Evolutionary conservation across 2,329 filamentous ascomycete species (phyloP), one percentile per base, ranked within the genome.

Genomic region (Calonectria henricotiae): DNA sequence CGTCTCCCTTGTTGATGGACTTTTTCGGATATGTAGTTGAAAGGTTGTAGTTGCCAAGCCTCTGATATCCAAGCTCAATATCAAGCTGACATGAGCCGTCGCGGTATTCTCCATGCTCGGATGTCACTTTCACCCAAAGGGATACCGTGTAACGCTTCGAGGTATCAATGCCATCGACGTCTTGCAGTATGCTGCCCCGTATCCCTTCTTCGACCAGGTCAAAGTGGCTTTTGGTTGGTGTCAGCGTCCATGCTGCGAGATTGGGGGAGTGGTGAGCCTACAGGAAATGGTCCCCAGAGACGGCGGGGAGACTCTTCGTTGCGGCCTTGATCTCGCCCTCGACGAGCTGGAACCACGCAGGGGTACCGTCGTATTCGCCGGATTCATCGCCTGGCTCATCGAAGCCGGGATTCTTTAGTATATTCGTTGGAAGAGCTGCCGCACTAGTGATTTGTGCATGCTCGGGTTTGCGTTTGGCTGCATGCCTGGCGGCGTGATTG

Each of bases 341-440:
- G 20, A 37, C 15, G 51, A 55, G 51, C 20, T 55, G 51, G 51
- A 55, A 55, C 51, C 51, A 55, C 6, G 51, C 51, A 7, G 51
- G 51, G 12, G 51, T 11, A 30, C 51, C 51, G 4, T 55, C 51
- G 13, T 55, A 55, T 25, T 55, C n/a, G n/a, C 51, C 51, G 11
- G 32, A 37, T 9, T 55, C n/a, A 8, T 23, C 5, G 20, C 37
- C n/a, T 5, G 9, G 5, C 4, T 55, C 51, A 20, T 55, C 51
- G 13, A 55, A 55, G 32, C 51, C 51, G 9, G 51, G 51, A 12
- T 55, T 55, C 23, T 25, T 20, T 8, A 55, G n/a, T 13, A 55
- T 17, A 23, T 55, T 55, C 12, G n/a, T 39, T 9, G 51, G 32
- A 4, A 55, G 51, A 1, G 5, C 37, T 39, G 51, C 32, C 9